Evolutionary conservation across 139 green algal species (phyloP).

Genomic region (Chlorella sorokiniana): DNA sequence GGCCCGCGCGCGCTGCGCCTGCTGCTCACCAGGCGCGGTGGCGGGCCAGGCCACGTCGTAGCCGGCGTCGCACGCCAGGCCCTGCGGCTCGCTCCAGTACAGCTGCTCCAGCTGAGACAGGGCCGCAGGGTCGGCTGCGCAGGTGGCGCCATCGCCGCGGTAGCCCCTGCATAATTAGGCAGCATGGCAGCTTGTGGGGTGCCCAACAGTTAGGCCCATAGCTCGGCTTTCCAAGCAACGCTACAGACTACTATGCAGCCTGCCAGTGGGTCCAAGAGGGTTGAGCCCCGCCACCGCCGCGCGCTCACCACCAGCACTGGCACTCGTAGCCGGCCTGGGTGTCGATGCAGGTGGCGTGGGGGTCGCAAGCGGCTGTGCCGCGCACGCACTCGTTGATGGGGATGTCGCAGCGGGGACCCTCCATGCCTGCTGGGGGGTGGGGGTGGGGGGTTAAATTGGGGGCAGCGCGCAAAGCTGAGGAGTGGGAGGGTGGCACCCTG

Average conservation of each 20-base stretch:
- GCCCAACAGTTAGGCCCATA: not conserved
- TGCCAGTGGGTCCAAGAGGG: not conserved
- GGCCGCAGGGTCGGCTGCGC: conserved; percentile 11
- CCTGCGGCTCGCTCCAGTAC: conserved; percentile 32
- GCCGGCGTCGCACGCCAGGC: conserved; percentile 51
- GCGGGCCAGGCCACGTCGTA: conserved; percentile 50
- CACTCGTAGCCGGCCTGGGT: conserved; percentile 51
- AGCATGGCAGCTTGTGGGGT: too few relatives aligned
- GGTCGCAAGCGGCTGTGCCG: conserved; percentile 47
- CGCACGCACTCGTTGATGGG: conserved; percentile 70
- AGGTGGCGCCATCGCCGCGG: conserved; percentile 38
- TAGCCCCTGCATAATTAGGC: conserved; percentile 54
- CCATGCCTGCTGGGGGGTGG: conserved; percentile 24
- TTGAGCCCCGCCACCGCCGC: not conserved
- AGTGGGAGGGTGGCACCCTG: not conserved
- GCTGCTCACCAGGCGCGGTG: conserved; percentile 40
- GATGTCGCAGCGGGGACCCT: conserved; percentile 56
- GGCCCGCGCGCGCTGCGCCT: too few relatives aligned
- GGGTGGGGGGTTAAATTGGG: not conserved
- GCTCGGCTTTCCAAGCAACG: too few relatives aligned
- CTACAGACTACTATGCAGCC: too few relatives aligned
- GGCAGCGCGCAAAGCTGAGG: not conserved
- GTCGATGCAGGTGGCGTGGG: conserved; percentile 60
- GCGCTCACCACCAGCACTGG: conserved; percentile 45
- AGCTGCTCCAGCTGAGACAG: conserved; percentile 2